These are phyloP conservation scores for Ilyonectria mors-panacis DNA, from an alignment of 2,329 filamentous ascomycete species.

Conservation along the genomic window DNA sequence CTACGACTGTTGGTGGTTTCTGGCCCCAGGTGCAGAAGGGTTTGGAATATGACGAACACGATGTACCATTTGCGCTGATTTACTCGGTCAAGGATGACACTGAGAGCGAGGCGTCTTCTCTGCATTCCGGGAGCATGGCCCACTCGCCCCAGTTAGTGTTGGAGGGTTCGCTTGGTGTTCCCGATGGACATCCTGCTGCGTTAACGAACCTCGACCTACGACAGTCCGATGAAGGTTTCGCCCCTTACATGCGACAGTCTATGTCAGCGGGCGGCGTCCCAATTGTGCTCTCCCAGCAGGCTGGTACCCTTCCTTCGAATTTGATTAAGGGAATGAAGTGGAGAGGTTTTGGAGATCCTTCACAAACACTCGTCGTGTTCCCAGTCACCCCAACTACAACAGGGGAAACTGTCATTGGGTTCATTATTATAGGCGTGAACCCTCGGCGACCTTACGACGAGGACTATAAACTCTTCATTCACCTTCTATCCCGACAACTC, in stretches of 20 bases:
- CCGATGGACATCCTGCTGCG: constrained; percentile 73
- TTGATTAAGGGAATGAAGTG: constrained; percentile 78
- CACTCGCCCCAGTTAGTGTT: constrained; percentile 76
- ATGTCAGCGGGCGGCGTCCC: constrained; percentile 76
- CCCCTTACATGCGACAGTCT: constrained; percentile 82
- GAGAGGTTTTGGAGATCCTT: constrained; percentile 80
- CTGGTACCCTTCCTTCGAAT: constrained; percentile 74
- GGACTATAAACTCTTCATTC: constrained; percentile 84
- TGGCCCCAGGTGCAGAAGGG: constrained; percentile 80
- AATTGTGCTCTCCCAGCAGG: constrained; percentile 76
- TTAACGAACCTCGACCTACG: constrained; percentile 77
- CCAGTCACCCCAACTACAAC: constrained; percentile 83
- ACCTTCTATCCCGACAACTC: constrained; percentile 81
- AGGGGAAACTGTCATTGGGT: constrained; percentile 81
- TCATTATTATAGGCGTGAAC: constrained; percentile 84
- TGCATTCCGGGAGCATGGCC: constrained; percentile 76
- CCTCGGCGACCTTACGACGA: constrained; percentile 84
- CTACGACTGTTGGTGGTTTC: constrained; percentile 80
- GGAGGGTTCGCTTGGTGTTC: constrained; percentile 80
- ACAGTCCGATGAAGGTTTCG: constrained; percentile 80
- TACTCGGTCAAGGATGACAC: constrained; percentile 82
- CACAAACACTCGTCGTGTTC: constrained; percentile 80
- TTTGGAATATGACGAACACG: constrained; percentile 80
- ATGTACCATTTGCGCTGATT: constrained; percentile 82
- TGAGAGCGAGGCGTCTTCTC: constrained; percentile 80